Conservation (phyloP, 805 yeast species). For the Osmozyma mogii region DNA sequence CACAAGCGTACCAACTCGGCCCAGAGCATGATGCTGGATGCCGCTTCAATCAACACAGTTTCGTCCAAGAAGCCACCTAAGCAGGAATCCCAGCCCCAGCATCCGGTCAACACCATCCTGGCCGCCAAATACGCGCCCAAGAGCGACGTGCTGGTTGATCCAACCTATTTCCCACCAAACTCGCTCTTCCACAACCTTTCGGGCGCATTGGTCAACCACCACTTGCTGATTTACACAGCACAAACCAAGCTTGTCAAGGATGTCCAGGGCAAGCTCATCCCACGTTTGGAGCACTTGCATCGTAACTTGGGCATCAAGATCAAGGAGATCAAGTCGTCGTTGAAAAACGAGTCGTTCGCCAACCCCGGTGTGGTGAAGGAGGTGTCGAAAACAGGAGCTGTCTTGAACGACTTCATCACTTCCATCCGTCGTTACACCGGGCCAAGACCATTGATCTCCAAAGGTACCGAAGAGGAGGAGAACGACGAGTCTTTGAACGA, state of each 20-base stretch:
- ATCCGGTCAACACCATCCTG: slow-evolving; percentile 2
- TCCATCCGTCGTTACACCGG: slow-evolving; percentile 35
- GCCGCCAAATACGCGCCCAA: slow-evolving; percentile 12
- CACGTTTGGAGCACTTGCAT: slow-evolving; percentile 28
- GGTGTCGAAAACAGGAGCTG: slow-evolving; percentile 19
- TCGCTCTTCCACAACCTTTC: slow-evolving; percentile 22
- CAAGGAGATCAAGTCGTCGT: slow-evolving; percentile 32
- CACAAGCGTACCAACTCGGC: slow-evolving; percentile 12
- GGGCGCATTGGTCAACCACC: slow-evolving; percentile 28
- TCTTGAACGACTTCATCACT: slow-evolving; percentile 36
- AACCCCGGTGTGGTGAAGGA: slow-evolving; percentile 28
- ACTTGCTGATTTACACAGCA: slow-evolving; percentile 19
- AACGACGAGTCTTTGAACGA: slow-evolving; percentile 26
- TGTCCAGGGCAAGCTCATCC: slow-evolving; percentile 24
- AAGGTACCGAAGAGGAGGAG: slow-evolving; percentile 19
- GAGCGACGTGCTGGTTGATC: slow-evolving; percentile 15
- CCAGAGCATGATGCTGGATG: slow-evolving; percentile 7
- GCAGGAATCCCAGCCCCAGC: not conserved
- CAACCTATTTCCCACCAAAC: slow-evolving; percentile 17
- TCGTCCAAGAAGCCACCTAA: slow-evolving; percentile 1
- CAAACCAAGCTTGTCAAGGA: slow-evolving; percentile 26
- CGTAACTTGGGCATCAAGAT: slow-evolving; percentile 30
- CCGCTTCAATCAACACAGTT: not conserved
- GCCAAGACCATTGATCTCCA: slow-evolving; percentile 26
- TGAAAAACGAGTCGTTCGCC: slow-evolving; percentile 35